Conservation (phyloP, 2,329 filamentous ascomycete genomes). For the Gnomoniopsis sp. region DNA sequence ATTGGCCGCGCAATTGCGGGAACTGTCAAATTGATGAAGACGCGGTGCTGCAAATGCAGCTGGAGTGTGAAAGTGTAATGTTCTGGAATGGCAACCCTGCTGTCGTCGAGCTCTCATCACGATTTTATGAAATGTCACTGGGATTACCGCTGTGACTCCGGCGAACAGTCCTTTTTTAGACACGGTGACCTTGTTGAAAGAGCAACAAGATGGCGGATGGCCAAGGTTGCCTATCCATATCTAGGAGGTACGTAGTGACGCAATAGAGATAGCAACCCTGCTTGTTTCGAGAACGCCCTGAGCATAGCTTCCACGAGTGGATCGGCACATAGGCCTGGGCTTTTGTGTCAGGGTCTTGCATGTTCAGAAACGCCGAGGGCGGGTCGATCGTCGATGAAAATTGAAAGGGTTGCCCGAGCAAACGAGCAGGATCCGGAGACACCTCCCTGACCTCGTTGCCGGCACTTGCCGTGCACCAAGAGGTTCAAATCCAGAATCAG, state of each 20-base stretch:
- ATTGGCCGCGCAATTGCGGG: not conserved
- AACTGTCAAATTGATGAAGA: not conserved
- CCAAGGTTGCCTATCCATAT: too few relatives aligned
- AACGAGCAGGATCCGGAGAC: not conserved
- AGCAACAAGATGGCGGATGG: not conserved
- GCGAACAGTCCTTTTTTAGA: not conserved
- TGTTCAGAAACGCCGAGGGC: not conserved
- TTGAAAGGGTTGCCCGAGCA: not conserved
- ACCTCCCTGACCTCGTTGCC: not conserved
- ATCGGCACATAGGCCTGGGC: not conserved
- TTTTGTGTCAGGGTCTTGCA: not conserved
- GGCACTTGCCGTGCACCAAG: too few relatives aligned
- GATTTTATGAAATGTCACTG: not conserved
- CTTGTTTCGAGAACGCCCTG: slow-evolving; percentile 13
- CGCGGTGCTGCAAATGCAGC: too few relatives aligned
- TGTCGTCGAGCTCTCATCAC: not conserved
- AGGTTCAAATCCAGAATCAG: not conserved
- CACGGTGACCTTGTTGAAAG: not conserved
- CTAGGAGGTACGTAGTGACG: slow-evolving; percentile 7
- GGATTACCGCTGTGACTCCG: not conserved
- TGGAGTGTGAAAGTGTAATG: too few relatives aligned
- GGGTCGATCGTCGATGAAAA: not conserved
- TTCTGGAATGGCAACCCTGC: not conserved
- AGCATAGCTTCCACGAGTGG: slow-evolving; percentile 5
- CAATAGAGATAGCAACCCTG: slow-evolving; percentile 1